A percentile compares a stretch with the other conserved stretches of the same genome.
phyloP scores from a whole-genome alignment of 352 stramenopile species.

The Globisporangium nunn region DNA sequence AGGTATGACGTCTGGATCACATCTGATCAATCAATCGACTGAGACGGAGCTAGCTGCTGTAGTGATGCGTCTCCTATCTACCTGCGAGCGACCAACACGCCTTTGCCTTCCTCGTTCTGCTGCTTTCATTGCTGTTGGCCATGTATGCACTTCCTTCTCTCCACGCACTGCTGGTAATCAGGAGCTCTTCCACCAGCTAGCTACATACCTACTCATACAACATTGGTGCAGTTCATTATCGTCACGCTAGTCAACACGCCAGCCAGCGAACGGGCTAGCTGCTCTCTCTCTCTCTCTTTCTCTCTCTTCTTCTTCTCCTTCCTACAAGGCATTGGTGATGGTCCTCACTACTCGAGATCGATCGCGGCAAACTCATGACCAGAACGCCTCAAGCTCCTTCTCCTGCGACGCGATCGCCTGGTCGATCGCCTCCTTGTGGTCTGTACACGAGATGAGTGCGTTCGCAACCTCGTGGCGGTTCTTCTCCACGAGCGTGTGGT shows the following conservation, averaged over 20 bases:
- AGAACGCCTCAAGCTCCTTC: slow-evolving; percentile 39
- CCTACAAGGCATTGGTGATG: not conserved
- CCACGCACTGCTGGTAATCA: no score
- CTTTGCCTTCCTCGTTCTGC: not conserved
- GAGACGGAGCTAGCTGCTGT: no score
- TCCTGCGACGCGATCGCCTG: slow-evolving; percentile 53
- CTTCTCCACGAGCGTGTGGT: slow-evolving; percentile 45
- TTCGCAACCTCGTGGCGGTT: slow-evolving; percentile 56
- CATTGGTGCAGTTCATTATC: not conserved
- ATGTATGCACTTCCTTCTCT: no score
- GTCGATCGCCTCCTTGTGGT: slow-evolving; percentile 61
- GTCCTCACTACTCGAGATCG: no score
- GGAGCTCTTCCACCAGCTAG: no score
- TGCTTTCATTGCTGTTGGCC: not conserved
- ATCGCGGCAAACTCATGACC: slow-evolving; percentile 21
- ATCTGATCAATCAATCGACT: no score
- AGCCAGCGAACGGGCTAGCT: not conserved
- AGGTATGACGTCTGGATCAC: no score
- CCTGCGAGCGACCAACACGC: no score
- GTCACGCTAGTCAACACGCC: not conserved
- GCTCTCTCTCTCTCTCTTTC: not conserved
- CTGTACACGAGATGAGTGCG: slow-evolving; percentile 51
- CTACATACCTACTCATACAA: not conserved
- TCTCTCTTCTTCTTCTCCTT: not conserved
- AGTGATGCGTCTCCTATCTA: no score